These are phyloP conservation scores for Phytomonas sp. DNA, from an alignment of 208 protist species.

Conservation along the genomic window DNA sequence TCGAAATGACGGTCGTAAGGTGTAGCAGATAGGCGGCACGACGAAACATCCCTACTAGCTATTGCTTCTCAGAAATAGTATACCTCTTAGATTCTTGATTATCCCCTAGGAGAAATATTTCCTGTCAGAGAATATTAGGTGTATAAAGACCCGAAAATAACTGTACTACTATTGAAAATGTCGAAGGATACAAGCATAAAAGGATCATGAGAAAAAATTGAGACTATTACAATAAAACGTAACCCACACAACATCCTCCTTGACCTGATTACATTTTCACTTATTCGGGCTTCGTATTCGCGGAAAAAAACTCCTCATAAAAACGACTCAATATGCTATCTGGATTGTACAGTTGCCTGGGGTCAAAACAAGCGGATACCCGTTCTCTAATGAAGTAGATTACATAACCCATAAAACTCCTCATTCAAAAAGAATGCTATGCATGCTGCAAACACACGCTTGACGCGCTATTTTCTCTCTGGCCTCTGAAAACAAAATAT, in stretches of 20 bases:
- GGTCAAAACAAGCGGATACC: background rate
- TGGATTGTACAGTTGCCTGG: background rate
- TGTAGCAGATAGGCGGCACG: conserved; percentile 12
- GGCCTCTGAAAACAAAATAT: background rate
- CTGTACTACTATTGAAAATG: background rate
- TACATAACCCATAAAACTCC: background rate
- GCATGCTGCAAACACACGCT: background rate
- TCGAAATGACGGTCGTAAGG: conserved; percentile 21
- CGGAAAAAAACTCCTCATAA: background rate
- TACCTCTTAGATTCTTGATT: background rate
- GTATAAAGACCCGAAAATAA: background rate
- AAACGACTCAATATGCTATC: background rate
- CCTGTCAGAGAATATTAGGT: background rate
- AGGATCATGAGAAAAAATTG: background rate
- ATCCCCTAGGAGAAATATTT: background rate
- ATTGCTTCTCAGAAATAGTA: background rate
- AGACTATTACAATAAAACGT: background rate
- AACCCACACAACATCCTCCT: background rate
- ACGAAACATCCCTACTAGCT: conserved; percentile 20
- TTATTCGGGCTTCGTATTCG: background rate
- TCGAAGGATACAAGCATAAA: background rate
- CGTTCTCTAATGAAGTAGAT: background rate
- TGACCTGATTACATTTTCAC: background rate
- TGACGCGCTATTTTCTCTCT: background rate
- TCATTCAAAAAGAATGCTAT: background rate